These are phyloP conservation scores for Pulveroboletus sp. DNA, from an alignment of 768 basidiomycete species.

Conservation along the genomic window DNA sequence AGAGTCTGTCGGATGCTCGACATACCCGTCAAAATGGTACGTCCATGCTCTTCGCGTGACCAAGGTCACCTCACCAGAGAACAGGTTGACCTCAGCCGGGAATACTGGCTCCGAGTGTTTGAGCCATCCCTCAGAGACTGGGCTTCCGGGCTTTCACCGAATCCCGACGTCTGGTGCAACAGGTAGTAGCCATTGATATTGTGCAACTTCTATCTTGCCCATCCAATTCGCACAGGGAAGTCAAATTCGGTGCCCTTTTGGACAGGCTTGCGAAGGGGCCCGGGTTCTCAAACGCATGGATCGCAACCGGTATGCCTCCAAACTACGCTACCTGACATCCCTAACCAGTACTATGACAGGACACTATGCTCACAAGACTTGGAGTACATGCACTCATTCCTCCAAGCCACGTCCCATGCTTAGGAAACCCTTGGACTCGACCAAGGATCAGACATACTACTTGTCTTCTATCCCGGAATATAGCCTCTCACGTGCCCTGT, in stretches of 20 bases:
- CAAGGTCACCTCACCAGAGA: conserved; percentile 3
- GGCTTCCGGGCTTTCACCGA: conserved; percentile 79
- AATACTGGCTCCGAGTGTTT: conserved; percentile 92
- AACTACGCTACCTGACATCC: background rate
- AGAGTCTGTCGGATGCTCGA: conserved; percentile 68
- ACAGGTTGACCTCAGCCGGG: conserved; percentile 80
- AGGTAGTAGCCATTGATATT: conserved; percentile 37
- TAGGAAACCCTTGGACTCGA: conserved; percentile 48
- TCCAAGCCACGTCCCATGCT: conserved; percentile 43
- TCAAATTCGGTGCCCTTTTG: conserved; percentile 86
- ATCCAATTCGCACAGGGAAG: conserved; percentile 50
- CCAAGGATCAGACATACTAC: conserved; percentile 93
- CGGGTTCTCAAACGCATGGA: conserved; percentile 45
- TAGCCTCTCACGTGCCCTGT: conserved; percentile 63
- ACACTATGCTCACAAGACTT: conserved; percentile 78
- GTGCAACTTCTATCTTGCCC: background rate
- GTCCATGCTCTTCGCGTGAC: background rate
- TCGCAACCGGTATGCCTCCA: conserved; percentile 68
- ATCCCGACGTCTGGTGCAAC: conserved; percentile 93
- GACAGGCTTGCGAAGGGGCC: conserved; percentile 46
- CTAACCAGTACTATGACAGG: conserved; percentile 38
- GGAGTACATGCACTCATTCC: conserved; percentile 27
- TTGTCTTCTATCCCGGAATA: conserved; percentile 70
- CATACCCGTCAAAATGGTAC: conserved; percentile 70
- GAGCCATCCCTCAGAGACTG: conserved; percentile 77